Percentiles rank a stretch among this genome's conserved stretches.
phyloP scores from a whole-genome alignment of 1,284 basidiomycete species.

The Wallemia hederae region DNA sequence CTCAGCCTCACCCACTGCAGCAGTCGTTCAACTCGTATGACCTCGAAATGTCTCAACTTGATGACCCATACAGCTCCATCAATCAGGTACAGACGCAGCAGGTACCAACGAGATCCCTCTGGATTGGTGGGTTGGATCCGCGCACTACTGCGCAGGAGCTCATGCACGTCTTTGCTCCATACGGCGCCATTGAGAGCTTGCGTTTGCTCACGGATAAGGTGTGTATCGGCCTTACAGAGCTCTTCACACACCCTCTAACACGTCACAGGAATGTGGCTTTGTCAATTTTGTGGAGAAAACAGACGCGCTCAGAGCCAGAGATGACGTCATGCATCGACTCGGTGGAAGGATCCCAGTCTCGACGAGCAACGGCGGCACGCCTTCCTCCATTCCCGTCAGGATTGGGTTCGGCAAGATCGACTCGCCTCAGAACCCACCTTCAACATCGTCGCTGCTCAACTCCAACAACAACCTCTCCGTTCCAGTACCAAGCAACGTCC shows the following conservation, averaged over 20 bases:
- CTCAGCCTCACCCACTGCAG: slow-evolving; percentile 3
- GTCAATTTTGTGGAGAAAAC: slow-evolving; percentile 89
- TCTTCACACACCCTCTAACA: not conserved
- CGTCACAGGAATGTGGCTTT: slow-evolving; percentile 66
- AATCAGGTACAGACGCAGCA: slow-evolving; percentile 18
- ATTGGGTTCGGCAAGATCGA: slow-evolving; percentile 96
- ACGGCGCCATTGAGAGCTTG: slow-evolving; percentile 84
- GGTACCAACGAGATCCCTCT: slow-evolving; percentile 74
- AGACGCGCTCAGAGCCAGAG: slow-evolving; percentile 81
- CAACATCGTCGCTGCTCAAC: slow-evolving; percentile 28
- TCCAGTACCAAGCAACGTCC: not conserved
- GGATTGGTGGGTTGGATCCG: slow-evolving; percentile 90
- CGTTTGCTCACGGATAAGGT: slow-evolving; percentile 87
- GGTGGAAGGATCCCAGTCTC: slow-evolving; percentile 66
- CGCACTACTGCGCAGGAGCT: slow-evolving; percentile 79
- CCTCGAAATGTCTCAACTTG: slow-evolving; percentile 1
- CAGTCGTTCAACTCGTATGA: slow-evolving; percentile 1
- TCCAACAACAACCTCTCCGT: slow-evolving; percentile 20
- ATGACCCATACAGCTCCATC: not conserved
- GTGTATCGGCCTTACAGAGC: slow-evolving; percentile 7
- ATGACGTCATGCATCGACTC: slow-evolving; percentile 78
- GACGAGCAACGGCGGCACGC: slow-evolving; percentile 31
- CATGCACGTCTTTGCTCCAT: slow-evolving; percentile 75
- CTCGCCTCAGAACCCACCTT: slow-evolving; percentile 59
- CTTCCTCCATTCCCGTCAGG: slow-evolving; percentile 41